Evolutionary conservation across 768 basidiomycete genomes (phyloP).

Genomic region (Epithele typhae): DNA sequence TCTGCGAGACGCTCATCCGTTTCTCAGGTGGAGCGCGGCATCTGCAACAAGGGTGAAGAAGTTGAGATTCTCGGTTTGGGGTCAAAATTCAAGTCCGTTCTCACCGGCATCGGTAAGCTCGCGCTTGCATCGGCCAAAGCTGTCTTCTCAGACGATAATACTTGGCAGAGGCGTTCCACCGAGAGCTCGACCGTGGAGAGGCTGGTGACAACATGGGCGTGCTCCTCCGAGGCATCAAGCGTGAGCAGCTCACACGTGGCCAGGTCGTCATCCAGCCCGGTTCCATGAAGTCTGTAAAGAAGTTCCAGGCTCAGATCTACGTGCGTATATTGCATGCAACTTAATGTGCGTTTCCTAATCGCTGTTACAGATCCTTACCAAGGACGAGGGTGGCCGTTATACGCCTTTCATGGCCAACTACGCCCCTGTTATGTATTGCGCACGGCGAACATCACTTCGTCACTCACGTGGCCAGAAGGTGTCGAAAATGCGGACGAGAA

Average conservation of each 20-base stretch:
- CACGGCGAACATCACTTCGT: constrained; percentile 89
- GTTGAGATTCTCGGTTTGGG: constrained; percentile 92
- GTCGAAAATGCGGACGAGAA: constrained; percentile 79
- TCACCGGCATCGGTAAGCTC: constrained; percentile 85
- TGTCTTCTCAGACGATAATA: neutral
- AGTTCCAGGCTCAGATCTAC: constrained; percentile 93
- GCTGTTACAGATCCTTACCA: constrained; percentile 62
- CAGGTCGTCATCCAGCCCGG: constrained; percentile 88
- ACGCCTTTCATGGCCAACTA: constrained; percentile 94
- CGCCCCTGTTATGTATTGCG: constrained; percentile 92
- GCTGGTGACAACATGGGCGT: constrained; percentile 99
- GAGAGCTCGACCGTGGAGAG: constrained; percentile 95
- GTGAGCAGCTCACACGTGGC: constrained; percentile 92
- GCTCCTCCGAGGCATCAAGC: constrained; percentile 93
- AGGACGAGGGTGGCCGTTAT: constrained; percentile 85
- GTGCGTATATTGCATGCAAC: constrained; percentile 33
- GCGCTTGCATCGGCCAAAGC: neutral
- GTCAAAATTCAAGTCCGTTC: constrained; percentile 76
- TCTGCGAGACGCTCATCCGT: neutral
- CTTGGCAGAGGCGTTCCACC: constrained; percentile 94
- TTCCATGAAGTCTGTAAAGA: constrained; percentile 89
- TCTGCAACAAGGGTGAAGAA: constrained; percentile 86
- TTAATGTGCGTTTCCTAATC: neutral
- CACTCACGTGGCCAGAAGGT: constrained; percentile 81
- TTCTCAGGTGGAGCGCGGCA: constrained; percentile 82